Evolutionary conservation across 331 rosid genomes (phyloP).

Genomic region (Saraca asoca): DNA sequence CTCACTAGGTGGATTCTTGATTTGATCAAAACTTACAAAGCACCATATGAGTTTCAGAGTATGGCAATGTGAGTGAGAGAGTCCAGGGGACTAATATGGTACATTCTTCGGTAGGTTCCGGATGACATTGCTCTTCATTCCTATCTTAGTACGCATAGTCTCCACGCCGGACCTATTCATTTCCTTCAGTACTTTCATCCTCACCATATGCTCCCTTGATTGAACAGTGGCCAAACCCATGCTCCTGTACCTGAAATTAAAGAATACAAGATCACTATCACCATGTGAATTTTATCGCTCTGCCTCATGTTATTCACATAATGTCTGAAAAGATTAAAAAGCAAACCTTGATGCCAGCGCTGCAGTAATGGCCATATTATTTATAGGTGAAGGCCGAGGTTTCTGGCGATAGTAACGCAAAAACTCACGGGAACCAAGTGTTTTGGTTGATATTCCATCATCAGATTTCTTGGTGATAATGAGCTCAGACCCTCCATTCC

Average conservation of each 20-base stretch:
- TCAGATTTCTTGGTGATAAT: slow-evolving; percentile 61
- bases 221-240: slow-evolving; percentile 93
- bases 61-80: neutral
- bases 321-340: slow-evolving; percentile 8
- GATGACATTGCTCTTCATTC: slow-evolving; percentile 85
- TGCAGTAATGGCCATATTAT: slow-evolving; percentile 56
- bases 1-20: too few relatives aligned
- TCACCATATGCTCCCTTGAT: slow-evolving; percentile 68
- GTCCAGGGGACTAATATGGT: slow-evolving; percentile 48
- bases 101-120: slow-evolving; percentile 87
- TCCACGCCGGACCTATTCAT: slow-evolving; percentile 83
- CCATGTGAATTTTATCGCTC: slow-evolving; percentile 11
- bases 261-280: neutral
- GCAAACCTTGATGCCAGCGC: slow-evolving; percentile 83
- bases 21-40: slow-evolving; percentile 15
- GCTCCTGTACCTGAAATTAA: slow-evolving; percentile 72
- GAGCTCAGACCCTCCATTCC: slow-evolving; percentile 81
- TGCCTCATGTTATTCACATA: neutral
- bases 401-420: slow-evolving; percentile 96
- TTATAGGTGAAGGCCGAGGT: slow-evolving; percentile 68
- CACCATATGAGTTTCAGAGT: slow-evolving; percentile 8
- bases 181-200: slow-evolving; percentile 87
- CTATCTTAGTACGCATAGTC: slow-evolving; percentile 79
- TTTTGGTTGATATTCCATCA: slow-evolving; percentile 50
- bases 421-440: slow-evolving; percentile 83